Percentiles rank a stretch among this genome's conserved stretches.
Evolutionary conservation across 129 eudicot genomes (phyloP).

Genomic region (Centrapalus pauciflorus): DNA sequence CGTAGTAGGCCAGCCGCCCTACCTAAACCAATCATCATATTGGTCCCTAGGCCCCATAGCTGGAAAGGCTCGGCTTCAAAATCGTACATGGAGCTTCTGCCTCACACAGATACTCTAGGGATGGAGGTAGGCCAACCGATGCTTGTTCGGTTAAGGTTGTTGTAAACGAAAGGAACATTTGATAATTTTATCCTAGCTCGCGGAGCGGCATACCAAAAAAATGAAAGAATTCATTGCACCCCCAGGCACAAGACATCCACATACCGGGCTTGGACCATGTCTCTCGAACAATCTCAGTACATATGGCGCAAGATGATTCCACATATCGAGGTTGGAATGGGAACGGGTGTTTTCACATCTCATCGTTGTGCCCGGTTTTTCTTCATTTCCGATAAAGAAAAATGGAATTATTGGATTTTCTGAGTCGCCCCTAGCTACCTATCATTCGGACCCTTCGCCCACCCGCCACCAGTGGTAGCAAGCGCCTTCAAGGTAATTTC

Average conservation of each 20-base stretch:
- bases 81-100: conserved; percentile 17
- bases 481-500: not conserved
- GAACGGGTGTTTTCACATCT: not conserved
- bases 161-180: not conserved
- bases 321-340: not conserved
- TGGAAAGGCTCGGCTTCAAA: conserved; percentile 24
- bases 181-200: not conserved
- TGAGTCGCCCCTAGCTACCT: no score
- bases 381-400: not conserved
- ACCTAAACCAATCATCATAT: conserved; percentile 26
- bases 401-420: not conserved
- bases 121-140: not conserved
- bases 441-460: not conserved
- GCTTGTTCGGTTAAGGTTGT: not conserved
- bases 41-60: conserved; percentile 21
- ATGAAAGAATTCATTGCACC: not conserved
- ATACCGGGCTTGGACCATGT: conserved; percentile 1
- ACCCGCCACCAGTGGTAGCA: not conserved
- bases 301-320: not conserved
- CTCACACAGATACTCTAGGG: conserved; percentile 13
- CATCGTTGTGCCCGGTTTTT: not conserved
- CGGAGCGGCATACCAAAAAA: not conserved
- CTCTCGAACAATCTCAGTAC: not conserved
- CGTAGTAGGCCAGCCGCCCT: conserved; percentile 17
- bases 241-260: not conserved